Evolutionary conservation across 1,139 yeast species (phyloP), one percentile per base, ranked within the genome.

Genomic region (Lodderomyces jiufengensis): DNA sequence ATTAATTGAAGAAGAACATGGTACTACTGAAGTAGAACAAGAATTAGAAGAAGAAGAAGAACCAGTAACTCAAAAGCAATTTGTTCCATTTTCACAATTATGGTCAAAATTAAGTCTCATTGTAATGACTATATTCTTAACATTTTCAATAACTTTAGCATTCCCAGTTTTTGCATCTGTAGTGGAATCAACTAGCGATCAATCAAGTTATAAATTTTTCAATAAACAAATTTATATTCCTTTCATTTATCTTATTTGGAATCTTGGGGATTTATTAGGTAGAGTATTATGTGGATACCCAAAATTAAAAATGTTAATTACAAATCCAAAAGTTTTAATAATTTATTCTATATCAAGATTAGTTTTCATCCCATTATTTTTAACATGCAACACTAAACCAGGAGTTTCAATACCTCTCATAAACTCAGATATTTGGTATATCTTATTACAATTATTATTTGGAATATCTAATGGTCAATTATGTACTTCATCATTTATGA

Each of bases 91-190:
- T 43, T 21, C 47, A 1, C 61, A 66, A 10, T 62, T 84, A 24
- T 76, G 82, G 76, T 43, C 57, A 3, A 82, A 83, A 47, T 66
- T 90, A 37, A 71, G 73, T 47, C 67, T 60, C 36, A 76, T 88
- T 25, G 88, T 80, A 1, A 55, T 75, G 50, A 70, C 95, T 0
- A 84, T 92, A 15, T 82, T 87, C 50, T 51, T 80, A 34, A 80
- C 88, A 0, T 88, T 92, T 55, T 63, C 80, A n/a, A 69, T 85
- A 23, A 83, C 97, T 0, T 66, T 92, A 39, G 67, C 80, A 6
- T 92, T 87, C 65, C 97, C 97, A 0, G 94, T 92, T 1, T 88
- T 88, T 70, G 96, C 97, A 4, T 76, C 90, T 9, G 70, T 69
- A 15, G 77, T 81, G 7, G 74, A 73, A 33, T 78, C 86, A 2